Base-by-base conservation (phyloP, 768 basidiomycete species). In the Podaxis carcinomalis region DNA sequence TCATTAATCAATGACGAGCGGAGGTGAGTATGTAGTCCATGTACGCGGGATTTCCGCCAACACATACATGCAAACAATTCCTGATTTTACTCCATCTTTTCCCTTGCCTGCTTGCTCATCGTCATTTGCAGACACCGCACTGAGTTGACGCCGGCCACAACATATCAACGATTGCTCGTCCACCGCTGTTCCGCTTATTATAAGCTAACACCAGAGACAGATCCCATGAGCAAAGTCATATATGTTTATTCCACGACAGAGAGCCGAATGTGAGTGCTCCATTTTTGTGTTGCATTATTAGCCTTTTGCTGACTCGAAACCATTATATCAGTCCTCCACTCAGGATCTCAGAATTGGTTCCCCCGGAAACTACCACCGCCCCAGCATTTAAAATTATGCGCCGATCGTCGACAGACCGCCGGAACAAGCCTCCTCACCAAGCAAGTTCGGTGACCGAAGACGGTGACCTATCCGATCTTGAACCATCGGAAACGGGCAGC, bases 341-440 rank as follows among this genome's bases (percentile, higher is more conserved):
- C 46, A 80, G 88, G 57, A 78, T 94, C 56, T 80, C 80, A 62
- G 92, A 93, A 52, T 83, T 94, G 23, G 89, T 93, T 6, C 92
- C 92, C 23, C 78, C 84, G 3, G 91, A 92, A 68, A 78, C 83
- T 16, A 74, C 85, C 4, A 70, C 85, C 0, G 87, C 87, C 35
- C 90, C 89, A n/a, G 82, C 91, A 19, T 89, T 94, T 68, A 89
- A 93, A 80, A 94, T 94, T 67, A 94, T 94, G 91, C 85, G 87
- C 47, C 83, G 92, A 66, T 75, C 80, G 21, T 71, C 68, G 13
- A 71, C 73, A n/a, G 85, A 87, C 64, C 83, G 85, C 44, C 74
- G 81, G 56, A 73, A 77, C 57, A 83, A 80, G 56, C 77, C 88
- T 3, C 80, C 82, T 62, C 91, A 90, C n/a, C 88, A 87, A 65